These are phyloP conservation scores for Aspergillus haitiensis DNA, from an alignment of 495 filamentous ascomycete genomes.

Conservation along the genomic window DNA sequence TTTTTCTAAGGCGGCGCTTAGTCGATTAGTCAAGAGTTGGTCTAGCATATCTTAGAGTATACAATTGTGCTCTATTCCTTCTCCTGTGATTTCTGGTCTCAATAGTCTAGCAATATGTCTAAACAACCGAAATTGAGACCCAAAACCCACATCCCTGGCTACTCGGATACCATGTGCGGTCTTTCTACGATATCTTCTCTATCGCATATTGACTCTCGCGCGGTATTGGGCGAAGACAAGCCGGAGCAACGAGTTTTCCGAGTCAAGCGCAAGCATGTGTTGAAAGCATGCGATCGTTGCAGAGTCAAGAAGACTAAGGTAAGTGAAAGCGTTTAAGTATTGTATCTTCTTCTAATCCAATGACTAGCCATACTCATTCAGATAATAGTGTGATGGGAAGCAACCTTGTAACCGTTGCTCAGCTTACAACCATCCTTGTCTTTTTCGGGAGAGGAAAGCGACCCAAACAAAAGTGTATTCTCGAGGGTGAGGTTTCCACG, in stretches of 20 bases:
- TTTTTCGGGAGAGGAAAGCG: conserved; percentile 50
- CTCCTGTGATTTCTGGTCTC: conserved; percentile 1
- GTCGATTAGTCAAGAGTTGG: conserved; percentile 19
- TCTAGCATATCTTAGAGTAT: conserved; percentile 11
- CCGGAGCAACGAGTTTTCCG: conserved; percentile 48
- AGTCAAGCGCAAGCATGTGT: conserved; percentile 52
- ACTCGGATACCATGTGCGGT: conserved; percentile 41
- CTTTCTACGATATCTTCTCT: conserved; percentile 35
- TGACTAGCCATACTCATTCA: conserved; percentile 18
- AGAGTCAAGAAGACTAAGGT: conserved; percentile 53
- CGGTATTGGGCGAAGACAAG: conserved; percentile 39
- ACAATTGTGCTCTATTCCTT: conserved; percentile 13
- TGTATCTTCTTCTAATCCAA: not conserved
- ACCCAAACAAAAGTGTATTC: conserved; percentile 52
- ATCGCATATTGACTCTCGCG: conserved; percentile 36
- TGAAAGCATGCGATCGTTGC: conserved; percentile 51
- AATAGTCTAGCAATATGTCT: conserved; percentile 32
- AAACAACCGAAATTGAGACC: conserved; percentile 47
- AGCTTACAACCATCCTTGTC: conserved; percentile 49
- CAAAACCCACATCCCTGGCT: conserved; percentile 40
- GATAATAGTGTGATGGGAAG: conserved; percentile 47
- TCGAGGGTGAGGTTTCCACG: conserved; percentile 35
- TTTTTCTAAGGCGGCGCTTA: not conserved
- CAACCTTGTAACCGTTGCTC: conserved; percentile 52
- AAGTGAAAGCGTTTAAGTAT: conserved; percentile 16